Evolutionary conservation across 2,329 filamentous ascomycete genomes (phyloP).

Genomic region (Colletotrichum sp.): DNA sequence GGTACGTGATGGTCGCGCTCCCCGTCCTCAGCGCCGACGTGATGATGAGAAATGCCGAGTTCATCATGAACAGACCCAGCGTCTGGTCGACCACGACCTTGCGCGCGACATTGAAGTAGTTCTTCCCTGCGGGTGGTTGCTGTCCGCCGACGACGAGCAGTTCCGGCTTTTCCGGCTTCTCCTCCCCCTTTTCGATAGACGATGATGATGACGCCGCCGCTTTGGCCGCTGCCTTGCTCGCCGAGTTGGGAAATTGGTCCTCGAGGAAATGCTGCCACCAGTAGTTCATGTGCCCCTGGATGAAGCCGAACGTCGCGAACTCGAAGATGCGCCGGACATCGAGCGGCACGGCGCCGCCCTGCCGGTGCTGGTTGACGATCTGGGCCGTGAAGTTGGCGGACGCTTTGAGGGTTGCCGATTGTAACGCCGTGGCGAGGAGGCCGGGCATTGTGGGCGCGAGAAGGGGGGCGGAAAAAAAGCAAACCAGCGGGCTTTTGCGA

Average conservation of each 20-base stretch:
- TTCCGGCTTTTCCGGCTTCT: conserved; percentile 12
- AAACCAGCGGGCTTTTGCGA: fast-evolving
- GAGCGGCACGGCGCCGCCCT: neutral
- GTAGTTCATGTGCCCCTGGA: conserved; percentile 41
- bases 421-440: conserved; percentile 17
- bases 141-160: conserved; percentile 9
- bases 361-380: conserved; percentile 19
- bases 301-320: conserved; percentile 38
- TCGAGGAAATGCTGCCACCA: conserved; percentile 39
- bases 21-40: conserved; percentile 38
- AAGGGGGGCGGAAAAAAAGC: neutral
- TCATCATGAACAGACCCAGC: conserved; percentile 37
- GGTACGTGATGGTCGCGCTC: conserved; percentile 25
- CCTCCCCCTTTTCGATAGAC: conserved; percentile 6
- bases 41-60: conserved; percentile 37
- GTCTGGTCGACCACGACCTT: conserved; percentile 42
- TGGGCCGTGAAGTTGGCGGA: conserved; percentile 20
- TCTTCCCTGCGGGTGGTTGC: conserved; percentile 12
- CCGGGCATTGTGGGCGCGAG: conserved; percentile 1
- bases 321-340: conserved; percentile 39
- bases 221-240: neutral
- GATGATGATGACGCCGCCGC: neutral
- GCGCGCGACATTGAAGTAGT: conserved; percentile 36
- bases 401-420: conserved; percentile 19
- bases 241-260: conserved; percentile 36